Evolutionary conservation across 176 grass and related monocot species (phyloP).

Genomic region (Triticum urartu): DNA sequence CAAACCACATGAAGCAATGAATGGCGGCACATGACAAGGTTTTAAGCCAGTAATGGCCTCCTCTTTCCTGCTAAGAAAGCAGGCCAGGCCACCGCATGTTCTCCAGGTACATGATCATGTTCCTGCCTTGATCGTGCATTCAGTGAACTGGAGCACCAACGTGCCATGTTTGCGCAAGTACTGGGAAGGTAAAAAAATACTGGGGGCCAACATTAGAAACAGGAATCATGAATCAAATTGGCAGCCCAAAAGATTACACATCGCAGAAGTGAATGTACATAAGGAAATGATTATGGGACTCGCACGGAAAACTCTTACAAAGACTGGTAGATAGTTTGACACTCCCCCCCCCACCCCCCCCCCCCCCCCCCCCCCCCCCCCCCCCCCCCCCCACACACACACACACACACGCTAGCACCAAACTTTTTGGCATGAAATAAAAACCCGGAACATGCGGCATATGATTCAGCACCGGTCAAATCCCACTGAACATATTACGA

Average conservation of each 20-base stretch:
- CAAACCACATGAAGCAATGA: conserved; percentile 40
- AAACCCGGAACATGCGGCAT: background rate
- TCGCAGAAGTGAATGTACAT: conserved; percentile 26
- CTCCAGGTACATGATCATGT: conserved; percentile 27
- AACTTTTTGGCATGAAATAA: conserved; percentile 18
- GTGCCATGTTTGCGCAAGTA: conserved; percentile 11
- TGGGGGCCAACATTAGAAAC: background rate
- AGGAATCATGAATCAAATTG: conserved; percentile 12
- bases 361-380: too few relatives aligned
- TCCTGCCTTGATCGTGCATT: conserved; percentile 32
- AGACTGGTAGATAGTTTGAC: too few relatives aligned
- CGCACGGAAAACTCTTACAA: background rate
- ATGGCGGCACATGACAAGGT: conserved; percentile 36
- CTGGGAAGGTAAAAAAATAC: background rate
- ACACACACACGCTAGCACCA: background rate
- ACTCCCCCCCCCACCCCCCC: too few relatives aligned
- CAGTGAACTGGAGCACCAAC: conserved; percentile 14
- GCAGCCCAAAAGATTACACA: background rate
- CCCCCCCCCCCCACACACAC: too few relatives aligned
- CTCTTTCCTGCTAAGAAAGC: background rate
- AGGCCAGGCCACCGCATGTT: conserved; percentile 32
- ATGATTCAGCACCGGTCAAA: conserved; percentile 35
- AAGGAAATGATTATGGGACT: background rate
- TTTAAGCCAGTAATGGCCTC: conserved; percentile 1
- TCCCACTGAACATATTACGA: conserved; percentile 20